A percentile compares a stretch with the other conserved stretches of the same genome.
phyloP scores from a whole-genome alignment of 2,329 filamentous ascomycete species.

The Dactylonectria estremocensis region DNA sequence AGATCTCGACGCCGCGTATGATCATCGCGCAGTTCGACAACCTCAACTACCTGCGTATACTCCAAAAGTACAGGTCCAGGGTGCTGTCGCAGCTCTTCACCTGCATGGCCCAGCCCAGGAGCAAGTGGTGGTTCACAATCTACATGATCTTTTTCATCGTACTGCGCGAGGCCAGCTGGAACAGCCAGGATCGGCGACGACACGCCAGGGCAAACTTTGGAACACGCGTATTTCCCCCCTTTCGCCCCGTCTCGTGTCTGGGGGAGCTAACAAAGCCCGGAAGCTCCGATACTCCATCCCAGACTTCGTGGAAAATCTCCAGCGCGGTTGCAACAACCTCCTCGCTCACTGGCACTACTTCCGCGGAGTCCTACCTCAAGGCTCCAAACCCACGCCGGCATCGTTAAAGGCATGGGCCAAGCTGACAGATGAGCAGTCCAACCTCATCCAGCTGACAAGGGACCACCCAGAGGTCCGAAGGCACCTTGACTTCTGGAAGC shows the following conservation, averaged over 20 bases:
- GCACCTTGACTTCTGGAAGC: constrained; percentile 47
- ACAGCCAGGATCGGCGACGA: constrained; percentile 59
- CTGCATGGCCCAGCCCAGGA: constrained; percentile 54
- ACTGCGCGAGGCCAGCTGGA: constrained; percentile 58
- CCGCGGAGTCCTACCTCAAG: constrained; percentile 48
- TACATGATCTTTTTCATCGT: constrained; percentile 61
- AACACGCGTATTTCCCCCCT: constrained; percentile 38
- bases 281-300: constrained; percentile 58
- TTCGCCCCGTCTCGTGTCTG: neutral
- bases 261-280: constrained; percentile 8
- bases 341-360: constrained; percentile 68
- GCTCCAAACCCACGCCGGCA: no score
- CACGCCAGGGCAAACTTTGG: constrained; percentile 58
- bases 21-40: constrained; percentile 63
- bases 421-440: constrained; percentile 52
- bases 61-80: constrained; percentile 52
- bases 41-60: constrained; percentile 56
- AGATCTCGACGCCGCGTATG: constrained; percentile 61
- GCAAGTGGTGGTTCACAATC: constrained; percentile 51
- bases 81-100: constrained; percentile 56
- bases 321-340: constrained; percentile 62
- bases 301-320: constrained; percentile 60
- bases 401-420: constrained; percentile 28
- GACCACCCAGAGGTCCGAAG: constrained; percentile 38
- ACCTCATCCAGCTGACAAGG: constrained; percentile 52